Evolutionary conservation across 148 eudicot genomes (phyloP), one percentile per base, ranked within the genome.

Genomic region (Persicaria maculosa): DNA sequence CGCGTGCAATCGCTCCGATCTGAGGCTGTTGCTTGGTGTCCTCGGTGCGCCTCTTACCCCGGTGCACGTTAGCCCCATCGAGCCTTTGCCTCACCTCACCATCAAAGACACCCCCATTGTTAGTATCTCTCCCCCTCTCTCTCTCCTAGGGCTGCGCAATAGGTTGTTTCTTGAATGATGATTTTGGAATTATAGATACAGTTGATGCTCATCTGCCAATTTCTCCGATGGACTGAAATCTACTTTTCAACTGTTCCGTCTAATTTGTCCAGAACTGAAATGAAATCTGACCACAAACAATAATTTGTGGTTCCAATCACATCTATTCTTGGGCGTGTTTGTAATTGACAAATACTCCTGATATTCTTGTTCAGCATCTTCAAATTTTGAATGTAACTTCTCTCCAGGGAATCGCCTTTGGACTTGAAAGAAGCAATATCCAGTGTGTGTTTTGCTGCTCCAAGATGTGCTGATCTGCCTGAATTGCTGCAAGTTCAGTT

Each of bases 391-490:
- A 25, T 25, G 0, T 25, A 25, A 25, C 31, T 25, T 25, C 17
- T 46, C 43, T 75, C 72, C 82, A 96, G 99, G 90, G 97, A 96
- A 83, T 92, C 97, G 77, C 99, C 99, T 59, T 78, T 96, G 75
- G 99, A 96, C 84, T 84, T 92, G 85, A 96, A 96, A 84, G 97
- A 92, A 80, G 99, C 99, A 48, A 96, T 96, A 81, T 90, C 97
- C 50, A 96, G 97, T 72, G 62, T 96, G 69, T 96, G 99, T 79
- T 96, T 92, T 84, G 99, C 97, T 68, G 97, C 99, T 48, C 99
- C 97, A 74, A 88, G 99, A 80, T 96, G 99, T 85, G 97, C 97
- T n/a, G 99, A 96, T 79, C 83, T 96, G 75, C 90, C 91, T 2
- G 99, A 96, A 81, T 80, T 96, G 81, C 79, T 85, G 48, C 97